Evolutionary conservation across 805 yeast genomes (phyloP).

Genomic region (Diddensiella caesifluorescens): DNA sequence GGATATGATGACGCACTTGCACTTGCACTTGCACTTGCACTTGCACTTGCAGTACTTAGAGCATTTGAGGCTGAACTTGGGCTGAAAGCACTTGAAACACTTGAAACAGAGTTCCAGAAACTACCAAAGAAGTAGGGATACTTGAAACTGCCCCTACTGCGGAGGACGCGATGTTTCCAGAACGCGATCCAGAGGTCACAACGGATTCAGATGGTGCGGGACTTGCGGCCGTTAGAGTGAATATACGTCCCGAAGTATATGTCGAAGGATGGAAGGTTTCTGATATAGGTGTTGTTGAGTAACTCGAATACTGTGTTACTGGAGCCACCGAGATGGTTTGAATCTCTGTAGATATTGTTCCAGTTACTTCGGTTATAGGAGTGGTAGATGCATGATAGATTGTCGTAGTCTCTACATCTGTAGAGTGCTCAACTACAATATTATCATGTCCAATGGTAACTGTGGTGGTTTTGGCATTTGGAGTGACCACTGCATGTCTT

Average conservation of each 20-base stretch:
- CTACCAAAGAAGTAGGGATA: background rate
- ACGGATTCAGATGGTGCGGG: background rate
- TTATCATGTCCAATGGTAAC: constrained; percentile 15
- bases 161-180: no score
- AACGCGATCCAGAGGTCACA: background rate
- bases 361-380: constrained; percentile 31
- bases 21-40: constrained; percentile 21
- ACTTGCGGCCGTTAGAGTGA: constrained; percentile 4
- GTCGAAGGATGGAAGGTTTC: constrained; percentile 32
- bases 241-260: constrained; percentile 23
- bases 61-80: constrained; percentile 10
- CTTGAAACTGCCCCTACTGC: background rate
- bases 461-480: constrained; percentile 16
- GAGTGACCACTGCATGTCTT: constrained; percentile 18
- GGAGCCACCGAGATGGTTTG: constrained; percentile 30
- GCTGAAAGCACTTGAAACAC: constrained; percentile 25
- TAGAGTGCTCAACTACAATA: constrained; percentile 16
- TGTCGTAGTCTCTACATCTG: constrained; percentile 27
- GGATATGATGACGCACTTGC: constrained; percentile 18
- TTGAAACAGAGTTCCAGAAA: constrained; percentile 21
- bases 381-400: constrained; percentile 29
- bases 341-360: constrained; percentile 30
- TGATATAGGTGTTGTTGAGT: constrained; percentile 29
- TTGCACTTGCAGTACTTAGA: constrained; percentile 12
- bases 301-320: constrained; percentile 29